Conservation (phyloP, 2,329 filamentous ascomycete species). For the Emmonsia crescens region DNA sequence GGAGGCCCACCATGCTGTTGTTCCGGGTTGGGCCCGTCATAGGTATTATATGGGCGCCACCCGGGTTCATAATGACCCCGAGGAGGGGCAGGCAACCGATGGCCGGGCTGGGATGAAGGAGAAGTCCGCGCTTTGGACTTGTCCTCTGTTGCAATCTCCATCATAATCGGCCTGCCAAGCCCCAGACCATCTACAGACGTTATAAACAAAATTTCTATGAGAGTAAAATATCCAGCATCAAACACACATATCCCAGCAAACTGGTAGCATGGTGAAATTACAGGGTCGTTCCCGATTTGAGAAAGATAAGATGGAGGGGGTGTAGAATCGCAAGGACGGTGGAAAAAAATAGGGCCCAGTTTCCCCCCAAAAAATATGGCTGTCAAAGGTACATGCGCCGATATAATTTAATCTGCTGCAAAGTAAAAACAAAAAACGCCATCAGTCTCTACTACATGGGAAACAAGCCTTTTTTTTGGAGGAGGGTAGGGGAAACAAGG, state of each 20-base stretch:
- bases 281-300: not conserved
- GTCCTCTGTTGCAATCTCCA: conserved; percentile 8
- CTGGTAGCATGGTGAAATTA: not conserved
- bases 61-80: not conserved
- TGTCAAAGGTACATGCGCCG: not conserved
- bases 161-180: conserved; percentile 5
- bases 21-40: not conserved
- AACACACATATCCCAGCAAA: not conserved
- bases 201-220: not conserved
- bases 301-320: not conserved
- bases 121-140: conserved; percentile 7
- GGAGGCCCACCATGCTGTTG: not conserved
- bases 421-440: not conserved
- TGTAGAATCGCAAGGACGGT: not conserved
- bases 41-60: conserved; percentile 2
- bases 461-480: too few species aligned
- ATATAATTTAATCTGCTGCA: not conserved
- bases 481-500: not conserved
- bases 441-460: not conserved
- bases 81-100: not conserved
- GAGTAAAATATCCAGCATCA: not conserved
- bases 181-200: not conserved
- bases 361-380: not conserved
- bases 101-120: conserved; percentile 3
- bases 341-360: not conserved